Evolutionary conservation across 768 basidiomycete species (phyloP).

Genomic region (Termitomyces sp.): DNA sequence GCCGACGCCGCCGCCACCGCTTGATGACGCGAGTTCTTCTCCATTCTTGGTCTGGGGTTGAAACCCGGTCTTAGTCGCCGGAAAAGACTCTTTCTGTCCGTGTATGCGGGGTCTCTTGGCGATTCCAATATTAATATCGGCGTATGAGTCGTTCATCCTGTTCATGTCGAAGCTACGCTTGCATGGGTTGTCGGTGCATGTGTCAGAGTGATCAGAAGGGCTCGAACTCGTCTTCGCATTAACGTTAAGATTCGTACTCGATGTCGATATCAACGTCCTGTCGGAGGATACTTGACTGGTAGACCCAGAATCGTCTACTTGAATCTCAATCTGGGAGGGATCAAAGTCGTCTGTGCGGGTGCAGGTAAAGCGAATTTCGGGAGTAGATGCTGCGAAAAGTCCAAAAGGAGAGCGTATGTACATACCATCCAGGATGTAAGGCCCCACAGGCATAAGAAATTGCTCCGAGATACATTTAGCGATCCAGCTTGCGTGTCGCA

Average conservation of each 20-base stretch:
- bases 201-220: background rate
- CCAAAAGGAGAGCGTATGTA: background rate
- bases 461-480: conserved; percentile 24
- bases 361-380: background rate
- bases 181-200: background rate
- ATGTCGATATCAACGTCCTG: background rate
- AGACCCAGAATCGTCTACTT: background rate
- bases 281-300: background rate
- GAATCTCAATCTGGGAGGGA: conserved; percentile 1
- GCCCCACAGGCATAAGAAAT: conserved; percentile 30
- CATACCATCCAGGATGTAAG: conserved; percentile 31
- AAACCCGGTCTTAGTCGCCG: background rate
- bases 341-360: conserved; percentile 11
- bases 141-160: conserved; percentile 1
- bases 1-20: background rate
- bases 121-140: background rate
- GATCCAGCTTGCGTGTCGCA: conserved; percentile 33
- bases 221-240: background rate
- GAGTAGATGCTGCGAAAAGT: background rate
- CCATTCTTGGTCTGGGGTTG: background rate
- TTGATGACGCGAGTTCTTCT: background rate
- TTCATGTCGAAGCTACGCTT: conserved; percentile 1
- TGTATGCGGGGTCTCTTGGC: background rate
- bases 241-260: background rate
- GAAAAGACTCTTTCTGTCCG: background rate